Conservation (phyloP, 179 eudicot genomes). For the Silene noctiflora region DNA sequence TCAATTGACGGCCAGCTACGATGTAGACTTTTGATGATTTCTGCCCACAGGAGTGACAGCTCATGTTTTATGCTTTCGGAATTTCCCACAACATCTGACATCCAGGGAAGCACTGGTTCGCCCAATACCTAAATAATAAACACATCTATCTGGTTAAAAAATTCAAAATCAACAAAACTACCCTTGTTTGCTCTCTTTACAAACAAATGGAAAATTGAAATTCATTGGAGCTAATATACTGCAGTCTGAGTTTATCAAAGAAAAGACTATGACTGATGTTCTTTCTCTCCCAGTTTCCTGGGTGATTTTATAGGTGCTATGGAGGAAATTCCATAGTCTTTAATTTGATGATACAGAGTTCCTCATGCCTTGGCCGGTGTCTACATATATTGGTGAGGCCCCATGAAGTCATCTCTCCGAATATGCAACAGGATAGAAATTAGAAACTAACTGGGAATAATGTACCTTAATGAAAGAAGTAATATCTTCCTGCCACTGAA, state of each 20-base stretch:
- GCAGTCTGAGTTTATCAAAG: neutral
- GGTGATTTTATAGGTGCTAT: neutral
- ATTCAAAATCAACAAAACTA: neutral
- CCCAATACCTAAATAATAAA: constrained; percentile 39
- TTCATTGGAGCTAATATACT: neutral
- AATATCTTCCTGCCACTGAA: constrained; percentile 56
- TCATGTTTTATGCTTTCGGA: constrained; percentile 23
- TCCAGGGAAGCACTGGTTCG: constrained; percentile 52
- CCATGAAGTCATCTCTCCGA: neutral
- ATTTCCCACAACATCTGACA: constrained; percentile 35
- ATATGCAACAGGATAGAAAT: neutral
- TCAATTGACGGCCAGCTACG: constrained; percentile 49
- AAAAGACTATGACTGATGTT: neutral
- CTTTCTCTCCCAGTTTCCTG: neutral
- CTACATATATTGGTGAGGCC: too few species aligned
- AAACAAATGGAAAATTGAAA: neutral
- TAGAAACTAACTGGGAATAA: constrained; percentile 3
- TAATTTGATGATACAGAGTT: neutral
- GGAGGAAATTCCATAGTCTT: neutral
- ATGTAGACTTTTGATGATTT: constrained; percentile 52
- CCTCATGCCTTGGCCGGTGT: neutral
- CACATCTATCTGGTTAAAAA: neutral
- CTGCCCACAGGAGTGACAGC: constrained; percentile 54
- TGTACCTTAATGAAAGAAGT: constrained; percentile 49
- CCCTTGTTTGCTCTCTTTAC: too few species aligned